A percentile compares a stretch with the other conserved stretches of the same genome.
Evolutionary conservation across 495 filamentous ascomycete genomes (phyloP).

Genomic region (Tuber brumale): DNA sequence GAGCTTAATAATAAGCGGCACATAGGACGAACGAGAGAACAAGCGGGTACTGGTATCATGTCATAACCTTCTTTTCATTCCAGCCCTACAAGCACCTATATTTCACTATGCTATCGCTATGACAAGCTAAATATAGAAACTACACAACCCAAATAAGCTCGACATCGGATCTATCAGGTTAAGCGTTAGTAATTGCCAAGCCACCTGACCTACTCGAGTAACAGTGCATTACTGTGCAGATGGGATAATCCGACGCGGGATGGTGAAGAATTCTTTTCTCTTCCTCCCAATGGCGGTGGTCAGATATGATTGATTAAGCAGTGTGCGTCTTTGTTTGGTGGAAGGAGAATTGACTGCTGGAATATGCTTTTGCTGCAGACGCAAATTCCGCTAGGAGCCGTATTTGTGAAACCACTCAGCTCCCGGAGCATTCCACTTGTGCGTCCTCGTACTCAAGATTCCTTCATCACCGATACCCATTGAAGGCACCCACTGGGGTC

Average conservation of each 20-base stretch:
- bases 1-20: background rate
- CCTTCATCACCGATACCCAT: background rate
- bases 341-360: background rate
- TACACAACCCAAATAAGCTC: background rate
- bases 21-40: background rate
- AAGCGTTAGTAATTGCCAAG: background rate
- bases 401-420: background rate
- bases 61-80: background rate
- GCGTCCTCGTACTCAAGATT: background rate
- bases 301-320: background rate
- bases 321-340: background rate
- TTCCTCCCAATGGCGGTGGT: background rate
- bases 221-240: background rate
- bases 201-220: too few species aligned
- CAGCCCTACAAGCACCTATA: background rate
- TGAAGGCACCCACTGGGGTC: background rate
- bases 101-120: background rate
- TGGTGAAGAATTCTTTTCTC: background rate
- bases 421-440: background rate
- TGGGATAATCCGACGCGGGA: background rate
- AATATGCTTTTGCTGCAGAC: background rate
- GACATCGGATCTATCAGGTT: background rate
- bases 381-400: background rate
- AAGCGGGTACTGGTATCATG: background rate
- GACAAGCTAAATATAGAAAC: background rate